Percentiles rank a stretch among this genome's conserved stretches.
Evolutionary conservation across 1,139 yeast genomes (phyloP).

Genomic region (Candida sp.): DNA sequence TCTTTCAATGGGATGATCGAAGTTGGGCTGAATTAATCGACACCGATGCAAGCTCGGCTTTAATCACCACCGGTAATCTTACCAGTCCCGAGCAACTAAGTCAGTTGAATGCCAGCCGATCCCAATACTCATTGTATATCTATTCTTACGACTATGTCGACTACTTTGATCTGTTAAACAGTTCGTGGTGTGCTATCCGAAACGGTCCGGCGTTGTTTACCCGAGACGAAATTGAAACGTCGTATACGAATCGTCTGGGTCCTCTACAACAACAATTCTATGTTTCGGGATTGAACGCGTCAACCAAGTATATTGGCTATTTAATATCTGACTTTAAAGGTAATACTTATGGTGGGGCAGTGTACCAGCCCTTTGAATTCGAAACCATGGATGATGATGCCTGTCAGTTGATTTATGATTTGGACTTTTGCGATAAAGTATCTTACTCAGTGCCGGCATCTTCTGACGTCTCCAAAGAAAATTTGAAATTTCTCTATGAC

Average conservation of each 20-base stretch:
- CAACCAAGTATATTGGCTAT: conserved; percentile 65
- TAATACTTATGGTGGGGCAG: conserved; percentile 57
- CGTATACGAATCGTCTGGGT: conserved; percentile 46
- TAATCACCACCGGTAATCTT: conserved; percentile 64
- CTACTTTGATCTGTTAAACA: conserved; percentile 41
- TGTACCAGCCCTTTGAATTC: conserved; percentile 59
- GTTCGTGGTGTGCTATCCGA: conserved; percentile 74
- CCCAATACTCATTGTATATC: conserved; percentile 43
- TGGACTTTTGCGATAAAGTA: conserved; percentile 75
- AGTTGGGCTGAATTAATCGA: conserved; percentile 65
- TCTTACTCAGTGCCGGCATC: conserved; percentile 80
- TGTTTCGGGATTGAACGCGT: conserved; percentile 56
- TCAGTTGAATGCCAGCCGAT: conserved; percentile 23
- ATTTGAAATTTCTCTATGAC: conserved; percentile 53
- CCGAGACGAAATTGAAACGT: conserved; percentile 21
- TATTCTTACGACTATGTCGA: conserved; percentile 40
- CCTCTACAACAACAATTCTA: conserved; percentile 58
- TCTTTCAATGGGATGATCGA: conserved; percentile 67
- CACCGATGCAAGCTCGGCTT: conserved; percentile 67
- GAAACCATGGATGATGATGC: conserved; percentile 54
- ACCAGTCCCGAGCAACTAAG: conserved; percentile 21
- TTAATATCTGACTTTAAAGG: conserved; percentile 50
- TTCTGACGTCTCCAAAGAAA: conserved; percentile 13
- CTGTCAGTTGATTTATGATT: conserved; percentile 71
- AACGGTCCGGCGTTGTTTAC: conserved; percentile 39